Base-by-base conservation (phyloP, 768 basidiomycete genomes). In the Boletus huronensis region DNA sequence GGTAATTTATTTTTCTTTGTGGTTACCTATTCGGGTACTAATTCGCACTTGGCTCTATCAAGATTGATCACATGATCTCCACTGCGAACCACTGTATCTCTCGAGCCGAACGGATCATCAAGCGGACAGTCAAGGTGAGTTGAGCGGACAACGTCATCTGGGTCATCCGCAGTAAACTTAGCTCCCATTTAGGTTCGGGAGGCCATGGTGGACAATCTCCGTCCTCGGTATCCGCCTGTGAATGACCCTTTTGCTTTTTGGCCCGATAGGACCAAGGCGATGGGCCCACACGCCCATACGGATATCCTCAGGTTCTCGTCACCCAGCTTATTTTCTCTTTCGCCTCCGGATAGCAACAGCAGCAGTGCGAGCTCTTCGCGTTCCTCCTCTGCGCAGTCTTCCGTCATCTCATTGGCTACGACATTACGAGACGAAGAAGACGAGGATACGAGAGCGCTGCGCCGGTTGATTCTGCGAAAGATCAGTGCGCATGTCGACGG, bases 401-500 rank as follows among this genome's bases (percentile, higher is more conserved):
- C 74, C 26, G 57, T 66, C 34, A 54, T 74, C n/a, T 82, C 85
- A 3, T 64, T 82, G 29, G 72, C 79, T 6, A 75, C 74, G 5
- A 81, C 81, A 0, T 59, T 80, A 3, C 77, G 77, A 1, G 80
- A 80, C 44, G 72, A 77, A 35, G 83, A 83, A 57, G 86, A 86
- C 52, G 82, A 88, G 45, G 88, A 89, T 55, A 78, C 76, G 11
- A 78, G 80, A 34, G 75, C 77, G 26, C 73, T 88, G 34, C 84
- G 85, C 14, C 76, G 85, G 17, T 67, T 90, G n/a, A 62, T 89
- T 21, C 68, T 82, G 38, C 79, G 84, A 43, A 88, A 88, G 70
- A 79, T 90, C 50, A 81, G 84, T 36, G 78, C 81, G 54, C 72
- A 79, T 43, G 59, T 80, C 49, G 73, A 74, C 16, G 81, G 80